These are phyloP conservation scores for Penicillium argentinense DNA, from an alignment of 495 filamentous ascomycete species.

Conservation along the genomic window DNA sequence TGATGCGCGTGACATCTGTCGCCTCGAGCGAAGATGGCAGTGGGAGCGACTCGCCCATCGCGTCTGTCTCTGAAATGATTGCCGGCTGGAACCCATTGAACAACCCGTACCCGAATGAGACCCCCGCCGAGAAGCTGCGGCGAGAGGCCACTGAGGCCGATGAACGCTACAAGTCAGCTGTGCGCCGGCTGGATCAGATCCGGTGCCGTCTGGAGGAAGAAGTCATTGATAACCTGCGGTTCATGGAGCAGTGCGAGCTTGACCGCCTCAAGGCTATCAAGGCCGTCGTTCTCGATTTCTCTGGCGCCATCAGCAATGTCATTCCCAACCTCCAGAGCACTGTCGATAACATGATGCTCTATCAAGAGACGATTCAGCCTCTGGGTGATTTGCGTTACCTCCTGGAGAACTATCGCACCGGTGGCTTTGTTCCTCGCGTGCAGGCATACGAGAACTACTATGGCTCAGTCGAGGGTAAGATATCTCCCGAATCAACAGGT, in stretches of 20 bases:
- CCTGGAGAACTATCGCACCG: conserved; percentile 96
- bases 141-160: conserved; percentile 90
- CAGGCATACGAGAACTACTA: conserved; percentile 98
- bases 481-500: not conserved
- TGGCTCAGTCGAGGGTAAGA: conserved; percentile 80
- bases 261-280: conserved; percentile 97
- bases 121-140: conserved; percentile 78
- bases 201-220: conserved; percentile 93
- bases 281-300: conserved; percentile 95
- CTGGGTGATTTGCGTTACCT: conserved; percentile 89
- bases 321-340: conserved; percentile 94
- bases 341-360: conserved; percentile 97
- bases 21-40: conserved; percentile 53
- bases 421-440: conserved; percentile 87
- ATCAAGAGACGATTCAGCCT: conserved; percentile 97
- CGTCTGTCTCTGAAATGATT: conserved; percentile 82
- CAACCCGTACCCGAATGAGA: conserved; percentile 88
- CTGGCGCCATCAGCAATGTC: conserved; percentile 95
- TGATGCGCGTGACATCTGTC: conserved; percentile 70
- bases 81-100: conserved; percentile 88
- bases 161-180: conserved; percentile 84
- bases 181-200: conserved; percentile 83
- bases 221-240: conserved; percentile 86
- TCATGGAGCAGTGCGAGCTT: conserved; percentile 96
- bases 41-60: conserved; percentile 69